Percentiles rank a stretch among this genome's conserved stretches.
Evolutionary conservation across 257 asterid species (phyloP).

Genomic region (Fraxinus cuspidata): DNA sequence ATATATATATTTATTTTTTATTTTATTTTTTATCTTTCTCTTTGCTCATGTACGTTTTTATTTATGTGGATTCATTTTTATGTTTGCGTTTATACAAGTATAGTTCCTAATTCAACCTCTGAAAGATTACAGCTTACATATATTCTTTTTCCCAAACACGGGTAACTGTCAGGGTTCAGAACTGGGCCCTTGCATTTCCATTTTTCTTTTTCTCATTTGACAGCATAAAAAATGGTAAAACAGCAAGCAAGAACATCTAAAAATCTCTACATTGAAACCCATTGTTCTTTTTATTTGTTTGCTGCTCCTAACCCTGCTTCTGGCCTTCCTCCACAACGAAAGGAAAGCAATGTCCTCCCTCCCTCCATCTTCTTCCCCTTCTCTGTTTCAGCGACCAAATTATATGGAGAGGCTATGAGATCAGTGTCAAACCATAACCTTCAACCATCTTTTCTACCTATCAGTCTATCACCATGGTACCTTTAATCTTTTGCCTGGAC

Average conservation of each 20-base stretch:
- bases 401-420: not conserved
- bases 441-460: not conserved
- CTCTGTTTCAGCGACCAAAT: not conserved
- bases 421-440: not conserved
- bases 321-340: not conserved
- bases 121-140: not conserved
- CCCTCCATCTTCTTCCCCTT: not conserved
- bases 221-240: not conserved
- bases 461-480: not conserved
- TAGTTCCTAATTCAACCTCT: not conserved
- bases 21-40: not conserved
- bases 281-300: not conserved
- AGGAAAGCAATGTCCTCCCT: not conserved
- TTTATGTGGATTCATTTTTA: not conserved
- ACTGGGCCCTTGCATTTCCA: not conserved
- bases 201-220: not conserved
- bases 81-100: not conserved
- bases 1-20: too few relatives aligned
- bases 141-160: not conserved
- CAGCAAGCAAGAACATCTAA: not conserved
- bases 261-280: not conserved
- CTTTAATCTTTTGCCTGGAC: not conserved
- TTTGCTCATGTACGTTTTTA: not conserved
- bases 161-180: not conserved
- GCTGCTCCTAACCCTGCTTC: not conserved